Base-by-base conservation (phyloP, 192 early-diverging fungal species). In the Coemansia sp. region DNA sequence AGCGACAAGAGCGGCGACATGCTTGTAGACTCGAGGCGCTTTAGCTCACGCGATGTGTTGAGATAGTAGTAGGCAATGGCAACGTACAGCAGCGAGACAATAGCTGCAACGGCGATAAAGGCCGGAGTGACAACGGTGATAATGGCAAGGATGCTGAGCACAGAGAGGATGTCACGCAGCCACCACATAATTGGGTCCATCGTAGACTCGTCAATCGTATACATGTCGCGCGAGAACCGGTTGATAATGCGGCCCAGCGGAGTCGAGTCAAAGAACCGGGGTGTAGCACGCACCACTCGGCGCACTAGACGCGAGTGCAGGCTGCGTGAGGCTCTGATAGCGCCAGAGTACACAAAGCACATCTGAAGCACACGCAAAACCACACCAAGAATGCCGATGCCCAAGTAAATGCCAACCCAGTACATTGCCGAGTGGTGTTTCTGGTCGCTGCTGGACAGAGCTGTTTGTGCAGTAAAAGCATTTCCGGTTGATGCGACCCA, bases 251-350 rank as follows among this genome's bases (percentile, higher is more conserved):
- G 82, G 21, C 91, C 91, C 17, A 89, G 63, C 15, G 93, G 93
- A 2, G 87, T 90, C 2, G 86, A 82, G 48, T 93, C 91, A 75
- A 88, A 95, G 81, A 93, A 94, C 32, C 85, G 83, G n/a, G 93
- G 76, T 53, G 86, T 90, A 3, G 89, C 87, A 26, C 76, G 82
- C 17, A 86, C 60, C 12, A 90, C 75, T 35, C 74, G 64, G 18
- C 70, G 67, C 29, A 90, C 40, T n/a, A 88, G 67, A 8, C 72
- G 62, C 27, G 46, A 35, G 53, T 90, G 88, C 21, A 90, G 53
- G 1, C 58, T 56, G 1, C 65, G 68, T 0, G 86, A 85, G n/a
- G 87, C 87, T 2, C 55, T 40, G 12, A 88, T 40, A 1, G 82
- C 77, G 4, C 83, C 84, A 38, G 56, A 68, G 24, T 74, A 80